Evolutionary conservation across 2,329 filamentous ascomycete genomes (phyloP), one percentile per base, ranked within the genome.

Genomic region (Lasiodiplodia sp.): DNA sequence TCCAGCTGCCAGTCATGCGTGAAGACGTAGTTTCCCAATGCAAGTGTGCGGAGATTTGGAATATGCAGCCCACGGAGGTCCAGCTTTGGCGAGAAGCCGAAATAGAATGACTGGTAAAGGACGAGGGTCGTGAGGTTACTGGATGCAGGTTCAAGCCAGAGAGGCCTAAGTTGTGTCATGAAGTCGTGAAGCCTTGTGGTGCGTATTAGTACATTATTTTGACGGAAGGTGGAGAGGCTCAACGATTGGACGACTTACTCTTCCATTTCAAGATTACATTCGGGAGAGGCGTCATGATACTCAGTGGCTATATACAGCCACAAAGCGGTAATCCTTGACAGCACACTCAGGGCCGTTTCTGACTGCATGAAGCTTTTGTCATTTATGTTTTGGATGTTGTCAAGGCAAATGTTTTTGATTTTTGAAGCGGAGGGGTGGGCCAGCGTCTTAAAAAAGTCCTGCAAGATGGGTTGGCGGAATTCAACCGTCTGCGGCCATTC

Each of bases 1-100:
- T 82, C 80, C 0, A 85, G 71, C 66, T 86, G 83, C 76, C 79
- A 81, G 23, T 84, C 78, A 40, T 84, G 78, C 4, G 77, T 77
- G 58, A 86, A 84, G 3, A 78, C 75, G 23, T 79, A 82, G 1
- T 79, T 80, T 0, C 82, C 81, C 0, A 86, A 70, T 0, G 77
- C 74, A 0, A 86, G 75, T 0, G 78, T 75, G 38, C 77, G 77
- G 4, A 86, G 78, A 0, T 76, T 72, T 0, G 82, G 81, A 37
- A 85, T 81, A n/a, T 71, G 68, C 71, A 68, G 23, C 25, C 83
- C 55, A n/a, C 65, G 38, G 16, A 69, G 76, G 37, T 83, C 77
- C 51, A 81, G 74, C 23, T 76, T 75, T 0, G 81, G 82, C 3
- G 77, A 77, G 72, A 78, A 84, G 1, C 83, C 80, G 71, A 79